Evolutionary conservation across 2,329 filamentous ascomycete genomes (phyloP).

Genomic region (Colletotrichum abscissum): DNA sequence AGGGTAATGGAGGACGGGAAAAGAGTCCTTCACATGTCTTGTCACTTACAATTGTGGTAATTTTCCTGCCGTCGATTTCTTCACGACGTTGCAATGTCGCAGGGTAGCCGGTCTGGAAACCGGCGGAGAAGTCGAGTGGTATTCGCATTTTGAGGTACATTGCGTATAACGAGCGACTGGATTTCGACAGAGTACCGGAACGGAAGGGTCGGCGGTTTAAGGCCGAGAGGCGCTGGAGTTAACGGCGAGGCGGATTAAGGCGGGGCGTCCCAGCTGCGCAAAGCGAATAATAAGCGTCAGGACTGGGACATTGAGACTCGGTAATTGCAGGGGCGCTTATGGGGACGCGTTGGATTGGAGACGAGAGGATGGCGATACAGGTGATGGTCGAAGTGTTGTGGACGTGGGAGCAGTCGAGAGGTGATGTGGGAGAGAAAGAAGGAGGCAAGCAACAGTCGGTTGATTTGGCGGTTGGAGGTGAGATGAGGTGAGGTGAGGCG

Average conservation of each 20-base stretch:
- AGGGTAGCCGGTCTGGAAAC: not conserved
- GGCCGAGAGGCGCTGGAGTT: not conserved
- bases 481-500: constrained; percentile 13
- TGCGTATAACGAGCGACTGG: constrained; percentile 28
- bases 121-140: not conserved
- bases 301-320: constrained; percentile 27
- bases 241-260: constrained; percentile 20
- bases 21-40: not conserved
- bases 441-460: not conserved
- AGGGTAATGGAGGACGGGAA: not conserved
- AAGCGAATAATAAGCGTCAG: constrained; percentile 26
- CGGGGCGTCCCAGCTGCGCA: constrained; percentile 33
- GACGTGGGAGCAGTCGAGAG: not conserved
- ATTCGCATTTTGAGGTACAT: constrained; percentile 33
- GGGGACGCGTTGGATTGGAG: not conserved
- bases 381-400: not conserved
- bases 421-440: not conserved
- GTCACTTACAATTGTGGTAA: constrained; percentile 33
- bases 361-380: not conserved
- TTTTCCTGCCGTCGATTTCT: constrained; percentile 22
- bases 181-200: not conserved
- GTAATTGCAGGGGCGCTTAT: not conserved
- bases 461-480: not conserved
- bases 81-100: constrained; percentile 7
- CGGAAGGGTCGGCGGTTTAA: constrained; percentile 22